Base-by-base conservation (phyloP, 345 rosid species). In the Citrus unshiu region DNA sequence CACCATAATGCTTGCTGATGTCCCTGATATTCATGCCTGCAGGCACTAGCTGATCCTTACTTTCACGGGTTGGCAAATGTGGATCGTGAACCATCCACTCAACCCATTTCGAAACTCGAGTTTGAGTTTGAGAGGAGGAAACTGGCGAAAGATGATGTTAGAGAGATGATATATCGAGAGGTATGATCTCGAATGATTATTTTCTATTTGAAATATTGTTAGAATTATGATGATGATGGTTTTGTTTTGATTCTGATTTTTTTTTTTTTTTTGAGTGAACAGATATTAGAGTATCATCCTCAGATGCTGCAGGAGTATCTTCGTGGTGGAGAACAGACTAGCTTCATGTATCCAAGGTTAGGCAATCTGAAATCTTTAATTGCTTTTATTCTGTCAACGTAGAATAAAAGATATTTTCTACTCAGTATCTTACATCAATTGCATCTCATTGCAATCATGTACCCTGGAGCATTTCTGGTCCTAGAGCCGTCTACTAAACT, bases 51-150 rank as follows among this genome's bases (percentile, higher is more conserved):
- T 79, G 96, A 97, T 87, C 93, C 99, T 49, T 97, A 97, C 76
- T 97, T 97, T 75, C 83, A 78, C 56, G 98, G 98, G 68, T 80
- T 97, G 88, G 83, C 98, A 32, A 94, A 92, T 82, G 92, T 89
- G 39, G 98, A 97, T 34, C 90, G 97, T 62, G 99, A 97, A 80
- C 98, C 95, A 68, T 83, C 95, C 37, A 91, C 97, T 61, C 93
- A 87, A 83, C 91, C 99, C 54, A 97, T 97, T 81, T 94, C 98
- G 66, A 97, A 94, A 82, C 86, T 97, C 74, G 99, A 97, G 86
- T 97, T 97, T 85, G 99, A 97, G 81, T 97, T 97, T 84, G 99
- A 97, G 88, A 91, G 99, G 89, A 92, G 93, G 85, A 94, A 94
- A 83, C 70, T 96, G 76, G 83, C 91, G 34, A 94, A 94, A 87